Evolutionary conservation across 352 stramenopile species (phyloP).

Genomic region (Phytopythium ostracodes): DNA sequence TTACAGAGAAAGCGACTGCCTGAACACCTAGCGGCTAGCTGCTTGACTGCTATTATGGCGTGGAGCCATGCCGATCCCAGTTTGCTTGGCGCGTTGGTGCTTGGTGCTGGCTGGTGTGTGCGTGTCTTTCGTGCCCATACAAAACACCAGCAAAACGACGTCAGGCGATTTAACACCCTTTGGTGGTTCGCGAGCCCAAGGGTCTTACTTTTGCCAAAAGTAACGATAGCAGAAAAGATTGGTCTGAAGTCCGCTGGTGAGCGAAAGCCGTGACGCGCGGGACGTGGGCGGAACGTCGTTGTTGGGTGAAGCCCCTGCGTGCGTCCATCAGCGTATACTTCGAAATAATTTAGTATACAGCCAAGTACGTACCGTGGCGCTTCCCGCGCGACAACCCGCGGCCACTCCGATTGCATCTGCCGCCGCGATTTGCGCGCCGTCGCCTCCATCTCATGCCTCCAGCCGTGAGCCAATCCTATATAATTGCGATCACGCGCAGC

Average conservation of each 20-base stretch:
- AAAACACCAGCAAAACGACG: background rate
- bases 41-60: background rate
- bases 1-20: background rate
- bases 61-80: too few species aligned
- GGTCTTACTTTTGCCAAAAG: conserved; percentile 3
- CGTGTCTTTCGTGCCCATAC: background rate
- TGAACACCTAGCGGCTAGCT: background rate
- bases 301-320: background rate
- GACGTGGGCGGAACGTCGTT: background rate
- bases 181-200: background rate
- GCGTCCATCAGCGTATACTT: too few species aligned
- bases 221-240: conserved; percentile 13
- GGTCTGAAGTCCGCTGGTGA: background rate
- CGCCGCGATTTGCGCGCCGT: too few species aligned
- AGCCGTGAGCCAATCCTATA: too few species aligned
- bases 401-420: too few species aligned
- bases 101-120: background rate
- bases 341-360: background rate
- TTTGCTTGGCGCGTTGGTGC: background rate
- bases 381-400: background rate
- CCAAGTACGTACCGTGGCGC: background rate
- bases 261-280: background rate
- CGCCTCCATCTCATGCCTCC: too few species aligned
- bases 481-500: too few species aligned
- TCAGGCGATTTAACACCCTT: background rate